A percentile compares a stretch with the other conserved stretches of the same genome.
phyloP scores from a whole-genome alignment of 139 green algal species.

The Mychonastes homosphaera region DNA sequence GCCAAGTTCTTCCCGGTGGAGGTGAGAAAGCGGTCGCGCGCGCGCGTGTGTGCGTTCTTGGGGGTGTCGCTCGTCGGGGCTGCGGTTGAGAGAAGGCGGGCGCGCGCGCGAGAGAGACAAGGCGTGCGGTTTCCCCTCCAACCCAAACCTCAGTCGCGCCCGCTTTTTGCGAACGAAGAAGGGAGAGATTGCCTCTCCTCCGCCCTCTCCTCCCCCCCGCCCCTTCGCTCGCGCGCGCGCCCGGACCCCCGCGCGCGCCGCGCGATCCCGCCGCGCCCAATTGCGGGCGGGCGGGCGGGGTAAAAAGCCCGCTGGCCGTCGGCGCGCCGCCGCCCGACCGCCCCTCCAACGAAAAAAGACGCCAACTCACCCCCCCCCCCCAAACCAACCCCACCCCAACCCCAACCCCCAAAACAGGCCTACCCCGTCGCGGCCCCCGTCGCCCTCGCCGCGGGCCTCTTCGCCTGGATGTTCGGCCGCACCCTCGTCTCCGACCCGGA shows the following conservation, averaged over 20 bases:
- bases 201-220: no score
- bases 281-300: background rate
- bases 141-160: background rate
- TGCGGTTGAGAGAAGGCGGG: background rate
- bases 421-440: constrained; percentile 16
- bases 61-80: no score
- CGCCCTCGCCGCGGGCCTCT: constrained; percentile 6
- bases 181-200: no score
- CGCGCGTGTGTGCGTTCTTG: no score
- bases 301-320: no score
- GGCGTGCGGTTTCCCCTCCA: background rate
- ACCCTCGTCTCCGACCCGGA: constrained; percentile 10
- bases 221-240: background rate
- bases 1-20: constrained; percentile 22
- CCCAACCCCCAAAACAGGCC: background rate
- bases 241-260: background rate
- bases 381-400: no score
- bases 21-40: background rate
- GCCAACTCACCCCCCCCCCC: no score
- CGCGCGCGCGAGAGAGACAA: background rate
- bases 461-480: constrained; percentile 13
- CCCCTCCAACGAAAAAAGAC: no score
- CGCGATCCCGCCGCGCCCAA: background rate
- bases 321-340: background rate
- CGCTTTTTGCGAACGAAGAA: background rate